phyloP scores from a whole-genome alignment of 805 yeast species.

The Kluyveromyces wickerhamii region DNA sequence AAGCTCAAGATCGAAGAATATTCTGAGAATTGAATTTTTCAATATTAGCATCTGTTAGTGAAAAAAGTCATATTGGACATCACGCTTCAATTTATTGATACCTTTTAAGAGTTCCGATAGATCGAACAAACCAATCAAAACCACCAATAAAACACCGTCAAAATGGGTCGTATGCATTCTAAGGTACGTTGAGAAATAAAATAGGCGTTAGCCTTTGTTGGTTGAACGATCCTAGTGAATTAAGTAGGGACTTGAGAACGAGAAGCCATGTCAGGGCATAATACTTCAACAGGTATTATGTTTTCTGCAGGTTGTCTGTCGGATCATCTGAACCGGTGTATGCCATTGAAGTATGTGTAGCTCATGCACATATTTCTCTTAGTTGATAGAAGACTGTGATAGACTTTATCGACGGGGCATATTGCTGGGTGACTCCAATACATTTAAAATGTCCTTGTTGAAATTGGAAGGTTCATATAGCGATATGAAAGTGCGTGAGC shows the following conservation, averaged over 20 bases:
- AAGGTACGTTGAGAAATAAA: constrained; percentile 57
- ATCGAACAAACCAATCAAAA: not conserved
- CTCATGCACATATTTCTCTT: no score
- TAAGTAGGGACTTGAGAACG: constrained; percentile 6
- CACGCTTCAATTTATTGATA: no score
- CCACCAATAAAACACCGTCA: constrained; percentile 37
- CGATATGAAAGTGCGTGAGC: no score
- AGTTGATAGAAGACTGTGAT: no score
- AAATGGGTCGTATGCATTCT: constrained; percentile 99
- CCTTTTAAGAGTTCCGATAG: no score
- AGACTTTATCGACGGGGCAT: constrained; percentile 2
- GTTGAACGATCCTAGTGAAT: not conserved
- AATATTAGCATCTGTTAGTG: no score
- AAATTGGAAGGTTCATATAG: no score
- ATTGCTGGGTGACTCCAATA: constrained; percentile 30
- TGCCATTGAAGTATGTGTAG: constrained; percentile 1
- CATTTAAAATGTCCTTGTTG: no score
- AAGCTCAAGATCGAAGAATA: no score
- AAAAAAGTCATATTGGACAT: no score
- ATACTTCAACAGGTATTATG: constrained; percentile 15
- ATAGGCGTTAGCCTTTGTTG: no score
- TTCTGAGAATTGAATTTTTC: no score
- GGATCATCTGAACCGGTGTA: constrained; percentile 5
- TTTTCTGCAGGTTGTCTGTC: constrained; percentile 6
- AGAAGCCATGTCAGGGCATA: constrained; percentile 6